phyloP scores from a whole-genome alignment of 257 asterid genomes.

The Forsythia suspensa region DNA sequence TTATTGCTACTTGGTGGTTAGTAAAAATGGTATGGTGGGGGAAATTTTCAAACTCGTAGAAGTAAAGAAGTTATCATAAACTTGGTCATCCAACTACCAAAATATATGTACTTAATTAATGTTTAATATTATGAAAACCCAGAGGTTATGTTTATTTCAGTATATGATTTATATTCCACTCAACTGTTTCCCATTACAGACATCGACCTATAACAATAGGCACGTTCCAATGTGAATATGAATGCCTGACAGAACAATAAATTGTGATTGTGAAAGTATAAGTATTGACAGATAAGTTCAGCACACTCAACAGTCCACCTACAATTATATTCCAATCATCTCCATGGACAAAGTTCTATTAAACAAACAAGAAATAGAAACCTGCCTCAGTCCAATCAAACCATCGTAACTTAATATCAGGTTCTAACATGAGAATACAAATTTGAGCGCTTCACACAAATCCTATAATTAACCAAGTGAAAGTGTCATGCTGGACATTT shows the following conservation, averaged over 20 bases:
- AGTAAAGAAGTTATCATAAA: not conserved
- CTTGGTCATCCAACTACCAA: not conserved
- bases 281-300: not conserved
- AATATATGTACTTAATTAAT: not conserved
- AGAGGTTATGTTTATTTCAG: not conserved
- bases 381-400: not conserved
- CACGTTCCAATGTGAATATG: not conserved
- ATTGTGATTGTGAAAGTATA: not conserved
- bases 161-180: not conserved
- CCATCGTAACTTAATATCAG: conserved; percentile 3
- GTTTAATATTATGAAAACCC: not conserved
- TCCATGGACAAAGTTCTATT: not conserved
- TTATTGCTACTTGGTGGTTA: not conserved
- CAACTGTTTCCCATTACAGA: not conserved
- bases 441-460: not conserved
- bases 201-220: not conserved
- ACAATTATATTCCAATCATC: not conserved
- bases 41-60: not conserved
- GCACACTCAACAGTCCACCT: not conserved
- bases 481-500: not conserved
- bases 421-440: not conserved
- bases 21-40: not conserved
- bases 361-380: not conserved
- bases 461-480: not conserved
- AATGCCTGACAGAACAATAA: not conserved